phyloP scores from a whole-genome alignment of 176 grass and related monocot genomes.

The Alopecurus myosuroides region DNA sequence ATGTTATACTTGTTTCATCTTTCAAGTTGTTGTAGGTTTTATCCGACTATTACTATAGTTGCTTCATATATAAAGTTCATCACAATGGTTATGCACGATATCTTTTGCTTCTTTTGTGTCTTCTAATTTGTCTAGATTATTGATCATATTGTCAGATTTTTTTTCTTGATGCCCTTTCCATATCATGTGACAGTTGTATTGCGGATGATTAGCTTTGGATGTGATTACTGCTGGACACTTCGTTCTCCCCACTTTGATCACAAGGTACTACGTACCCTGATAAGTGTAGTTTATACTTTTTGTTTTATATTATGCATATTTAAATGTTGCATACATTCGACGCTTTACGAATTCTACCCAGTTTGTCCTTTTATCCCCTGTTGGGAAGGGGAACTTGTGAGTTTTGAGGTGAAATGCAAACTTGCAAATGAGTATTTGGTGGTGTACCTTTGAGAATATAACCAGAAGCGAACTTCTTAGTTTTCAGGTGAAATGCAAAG shows the following conservation, averaged over 20 bases:
- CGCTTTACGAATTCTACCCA: background rate
- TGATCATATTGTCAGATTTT: background rate
- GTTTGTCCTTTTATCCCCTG: background rate
- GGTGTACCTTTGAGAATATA: background rate
- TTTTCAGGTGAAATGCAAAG: background rate
- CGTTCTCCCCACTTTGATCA: constrained; percentile 59
- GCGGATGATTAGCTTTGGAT: constrained; percentile 96
- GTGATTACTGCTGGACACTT: constrained; percentile 78
- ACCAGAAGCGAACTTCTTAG: background rate
- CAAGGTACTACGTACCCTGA: constrained; percentile 46
- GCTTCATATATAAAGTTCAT: background rate
- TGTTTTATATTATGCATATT: background rate
- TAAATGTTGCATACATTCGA: background rate
- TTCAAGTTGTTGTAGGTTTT: background rate
- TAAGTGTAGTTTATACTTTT: background rate
- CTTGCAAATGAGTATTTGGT: background rate
- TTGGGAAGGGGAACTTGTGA: background rate
- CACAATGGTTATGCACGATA: background rate
- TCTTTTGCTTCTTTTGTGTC: background rate
- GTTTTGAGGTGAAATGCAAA: background rate
- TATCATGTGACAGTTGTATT: constrained; percentile 52
- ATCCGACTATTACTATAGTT: background rate
- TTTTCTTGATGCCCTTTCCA: background rate
- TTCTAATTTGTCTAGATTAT: background rate
- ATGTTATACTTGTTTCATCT: background rate